Evolutionary conservation across 2,329 filamentous ascomycete genomes (phyloP).

Genomic region (Clarireedia sp.): DNA sequence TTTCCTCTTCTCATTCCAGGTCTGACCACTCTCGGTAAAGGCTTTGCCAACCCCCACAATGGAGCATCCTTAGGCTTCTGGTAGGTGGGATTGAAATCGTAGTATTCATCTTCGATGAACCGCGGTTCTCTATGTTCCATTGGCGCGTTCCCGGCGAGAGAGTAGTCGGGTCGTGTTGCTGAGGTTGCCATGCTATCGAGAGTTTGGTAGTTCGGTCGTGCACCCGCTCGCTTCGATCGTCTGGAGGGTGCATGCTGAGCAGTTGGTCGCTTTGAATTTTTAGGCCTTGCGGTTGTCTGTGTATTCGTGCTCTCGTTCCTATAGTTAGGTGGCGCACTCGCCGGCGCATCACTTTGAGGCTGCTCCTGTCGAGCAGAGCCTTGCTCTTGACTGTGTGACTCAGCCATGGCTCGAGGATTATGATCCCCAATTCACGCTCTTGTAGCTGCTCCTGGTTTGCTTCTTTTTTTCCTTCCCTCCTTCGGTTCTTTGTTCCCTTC

Average conservation of each 20-base stretch:
- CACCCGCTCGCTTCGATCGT: background rate
- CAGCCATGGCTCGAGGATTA: background rate
- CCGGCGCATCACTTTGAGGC: background rate
- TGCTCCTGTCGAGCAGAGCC: background rate
- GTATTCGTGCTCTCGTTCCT: background rate
- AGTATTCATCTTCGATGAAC: constrained; percentile 14
- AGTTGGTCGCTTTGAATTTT: background rate
- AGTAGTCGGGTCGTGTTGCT: background rate
- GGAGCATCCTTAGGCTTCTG: constrained; percentile 10
- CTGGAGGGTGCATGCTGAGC: background rate
- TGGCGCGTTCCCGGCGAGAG: background rate
- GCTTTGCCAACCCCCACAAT: constrained; percentile 17
- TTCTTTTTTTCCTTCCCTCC: background rate
- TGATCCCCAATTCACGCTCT: background rate
- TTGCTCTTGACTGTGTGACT: background rate
- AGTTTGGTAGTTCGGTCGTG: background rate
- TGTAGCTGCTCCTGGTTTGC: background rate
- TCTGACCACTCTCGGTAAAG: constrained; percentile 15
- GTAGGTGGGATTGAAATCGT: constrained; percentile 15
- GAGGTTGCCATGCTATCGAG: background rate
- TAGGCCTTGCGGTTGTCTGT: background rate
- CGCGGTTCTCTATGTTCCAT: background rate
- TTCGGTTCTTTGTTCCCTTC: too few species aligned
- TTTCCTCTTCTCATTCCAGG: constrained; percentile 12
- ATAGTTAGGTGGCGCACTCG: background rate